Conservation (phyloP, 1,284 basidiomycete species). For the Moesziomyces antarcticus region DNA sequence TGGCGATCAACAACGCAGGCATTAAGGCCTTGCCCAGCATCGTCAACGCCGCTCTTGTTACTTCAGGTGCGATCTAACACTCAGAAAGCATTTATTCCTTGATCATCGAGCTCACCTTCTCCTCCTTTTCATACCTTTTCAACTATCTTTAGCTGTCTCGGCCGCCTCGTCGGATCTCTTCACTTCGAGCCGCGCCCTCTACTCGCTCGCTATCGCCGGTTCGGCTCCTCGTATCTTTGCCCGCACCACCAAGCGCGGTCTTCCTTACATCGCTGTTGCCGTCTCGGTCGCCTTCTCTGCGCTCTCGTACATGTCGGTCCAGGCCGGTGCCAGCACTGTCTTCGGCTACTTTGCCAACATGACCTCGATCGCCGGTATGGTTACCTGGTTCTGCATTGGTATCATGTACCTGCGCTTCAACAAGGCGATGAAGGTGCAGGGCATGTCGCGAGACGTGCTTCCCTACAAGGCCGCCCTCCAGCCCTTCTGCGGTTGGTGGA, state of each 20-base stretch:
- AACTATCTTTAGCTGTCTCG: conserved; percentile 86
- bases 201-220: conserved; percentile 80
- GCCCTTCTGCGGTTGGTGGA: conserved; percentile 62
- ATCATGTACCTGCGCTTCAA: conserved; percentile 80
- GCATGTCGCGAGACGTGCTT: conserved; percentile 71
- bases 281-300: conserved; percentile 77
- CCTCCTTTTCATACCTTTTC: no score
- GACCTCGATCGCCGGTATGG: conserved; percentile 75
- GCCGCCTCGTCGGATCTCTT: conserved; percentile 85
- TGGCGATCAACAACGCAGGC: conserved; percentile 66
- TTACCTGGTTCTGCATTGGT: conserved; percentile 88
- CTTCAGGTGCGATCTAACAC: no score
- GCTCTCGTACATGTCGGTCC: conserved; percentile 74
- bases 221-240: conserved; percentile 82
- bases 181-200: conserved; percentile 78
- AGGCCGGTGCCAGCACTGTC: conserved; percentile 71
- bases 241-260: conserved; percentile 76
- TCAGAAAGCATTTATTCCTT: no score
- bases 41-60: conserved; percentile 81
- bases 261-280: conserved; percentile 79
- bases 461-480: conserved; percentile 71
- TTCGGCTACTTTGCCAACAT: conserved; percentile 74
- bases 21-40: conserved; percentile 69
- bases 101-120: no score
- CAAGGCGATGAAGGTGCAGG: conserved; percentile 75